These are phyloP conservation scores for Spatholobus suberectus DNA, from an alignment of 306 rosid genomes.

Conservation along the genomic window DNA sequence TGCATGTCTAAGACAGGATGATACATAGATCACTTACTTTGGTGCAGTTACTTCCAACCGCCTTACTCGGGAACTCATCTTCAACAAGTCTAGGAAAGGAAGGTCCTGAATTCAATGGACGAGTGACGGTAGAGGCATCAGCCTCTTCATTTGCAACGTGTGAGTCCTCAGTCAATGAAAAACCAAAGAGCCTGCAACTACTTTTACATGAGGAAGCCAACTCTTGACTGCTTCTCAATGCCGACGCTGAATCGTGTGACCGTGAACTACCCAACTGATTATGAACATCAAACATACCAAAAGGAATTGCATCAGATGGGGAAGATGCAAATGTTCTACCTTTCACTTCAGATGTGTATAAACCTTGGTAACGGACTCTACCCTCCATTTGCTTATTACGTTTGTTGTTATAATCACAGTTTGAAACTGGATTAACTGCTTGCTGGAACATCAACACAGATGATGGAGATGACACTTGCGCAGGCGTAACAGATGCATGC, in stretches of 20 bases:
- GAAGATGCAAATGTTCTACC: constrained; percentile 46
- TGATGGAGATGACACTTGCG: constrained; percentile 89
- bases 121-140: constrained; percentile 40
- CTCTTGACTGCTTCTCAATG: constrained; percentile 56
- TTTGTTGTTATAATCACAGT: constrained; percentile 39
- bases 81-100: constrained; percentile 56
- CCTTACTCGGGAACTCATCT: constrained; percentile 60
- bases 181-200: constrained; percentile 93
- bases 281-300: constrained; percentile 26
- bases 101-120: constrained; percentile 59
- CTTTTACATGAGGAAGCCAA: constrained; percentile 65
- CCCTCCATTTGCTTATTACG: constrained; percentile 44
- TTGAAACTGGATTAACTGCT: constrained; percentile 59
- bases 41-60: constrained; percentile 62
- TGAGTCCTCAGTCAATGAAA: constrained; percentile 75
- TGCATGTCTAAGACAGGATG: constrained; percentile 4
- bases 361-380: constrained; percentile 37
- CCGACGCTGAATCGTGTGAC: constrained; percentile 40
- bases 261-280: constrained; percentile 45
- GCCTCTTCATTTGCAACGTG: constrained; percentile 54
- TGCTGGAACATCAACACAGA: constrained; percentile 96
- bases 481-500: constrained; percentile 59
- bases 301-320: constrained; percentile 34
- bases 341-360: constrained; percentile 45
- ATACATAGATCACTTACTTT: constrained; percentile 61